Evolutionary conservation across 257 asterid species (phyloP), one percentile per base, ranked within the genome.

Genomic region (Pogostemon cablin): DNA sequence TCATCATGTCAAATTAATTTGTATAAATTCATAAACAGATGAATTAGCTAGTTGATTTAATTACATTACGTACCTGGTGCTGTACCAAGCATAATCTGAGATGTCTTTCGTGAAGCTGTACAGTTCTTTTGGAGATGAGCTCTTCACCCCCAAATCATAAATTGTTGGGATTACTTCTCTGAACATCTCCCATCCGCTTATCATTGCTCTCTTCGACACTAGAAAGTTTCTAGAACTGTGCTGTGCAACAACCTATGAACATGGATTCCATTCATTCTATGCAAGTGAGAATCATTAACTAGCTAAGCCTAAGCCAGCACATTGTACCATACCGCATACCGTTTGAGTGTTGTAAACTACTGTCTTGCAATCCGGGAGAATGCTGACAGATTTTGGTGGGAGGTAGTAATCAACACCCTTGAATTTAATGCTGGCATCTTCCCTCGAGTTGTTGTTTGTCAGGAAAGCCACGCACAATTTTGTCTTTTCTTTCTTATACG

Each of bases 321-420:
- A 25, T 25, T 25, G 32, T 25, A 25, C 32, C 32, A 25, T 25
- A 25, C 32, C 32, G 32, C 32, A 60, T 85, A 92, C 98, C 77
- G 84, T 71, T 61, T 81, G 75, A 55, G 98, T 85, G 88, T 91
- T 95, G 84, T 7, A 91, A 56, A 88, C 95, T 0, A 91, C 90
- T 7, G 97, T 95, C 78, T 85, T 91, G 89, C 99, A 95, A 60
- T 95, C 97, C 0, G 99, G 97, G 4, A 95, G 87, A 78, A 95
- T 88, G 95, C 97, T 91, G 55, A 95, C 73, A 32, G 99, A 95
- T 55, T 79, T 84, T 2, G 76, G 66, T 4, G 92, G 97, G 38
- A 91, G 48, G 79, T 64, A 86, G 63, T 89, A 86, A 9, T 84
- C 85, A 0, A 62, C 67, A 0, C 95, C 97, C 79, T 90, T 85